Base-by-base conservation (phyloP, 805 yeast species). In the Kazachstania psychrophila region DNA sequence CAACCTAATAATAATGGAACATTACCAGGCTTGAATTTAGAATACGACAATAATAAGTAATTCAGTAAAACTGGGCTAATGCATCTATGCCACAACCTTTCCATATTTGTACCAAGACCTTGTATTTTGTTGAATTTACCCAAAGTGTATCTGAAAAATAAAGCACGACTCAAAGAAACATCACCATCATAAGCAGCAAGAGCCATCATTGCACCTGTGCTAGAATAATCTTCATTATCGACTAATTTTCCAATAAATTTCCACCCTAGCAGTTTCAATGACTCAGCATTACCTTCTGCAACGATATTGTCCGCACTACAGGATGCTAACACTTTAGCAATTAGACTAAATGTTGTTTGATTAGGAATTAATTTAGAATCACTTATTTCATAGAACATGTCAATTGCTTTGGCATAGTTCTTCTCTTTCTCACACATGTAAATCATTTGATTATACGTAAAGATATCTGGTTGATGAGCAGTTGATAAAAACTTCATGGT, bases 121-220 rank as follows among this genome's bases (percentile, higher is more conserved):
- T 31, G 31, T 3, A 41, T 30, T 20, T 43, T 39, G 16, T 41
- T 42, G 32, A 43, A 53, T 36, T 46, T 45, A n/a, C 65, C 51
- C 36, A 62, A 61, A 40, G 61, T 57, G 40, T 72, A 62, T 43
- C 68, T 68, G 38, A 63, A 59, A 56, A 72, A 81, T 24, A 82
- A 54, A 0, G 89, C 85, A 47, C 97, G 68, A 1, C 84, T 67
- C 30, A 85, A 63, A 5, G 75, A 64, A 14, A 82, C 58, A 54
- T 88, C 96, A 0, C 94, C 92, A 49, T 87, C 87, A 40, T 68
- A 67, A 0, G 86, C 79, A n/a, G 92, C 75, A 32, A 89, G 60
- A 43, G 78, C 71, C 62, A 89, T 67, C 76, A 89, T 77, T 12
- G 75, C 69, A 43, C 78, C 81, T 52, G 52, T 34, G 11, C 51